These are phyloP conservation scores for Rhynchosporium secalis DNA, from an alignment of 2,329 filamentous ascomycete species.

Conservation along the genomic window DNA sequence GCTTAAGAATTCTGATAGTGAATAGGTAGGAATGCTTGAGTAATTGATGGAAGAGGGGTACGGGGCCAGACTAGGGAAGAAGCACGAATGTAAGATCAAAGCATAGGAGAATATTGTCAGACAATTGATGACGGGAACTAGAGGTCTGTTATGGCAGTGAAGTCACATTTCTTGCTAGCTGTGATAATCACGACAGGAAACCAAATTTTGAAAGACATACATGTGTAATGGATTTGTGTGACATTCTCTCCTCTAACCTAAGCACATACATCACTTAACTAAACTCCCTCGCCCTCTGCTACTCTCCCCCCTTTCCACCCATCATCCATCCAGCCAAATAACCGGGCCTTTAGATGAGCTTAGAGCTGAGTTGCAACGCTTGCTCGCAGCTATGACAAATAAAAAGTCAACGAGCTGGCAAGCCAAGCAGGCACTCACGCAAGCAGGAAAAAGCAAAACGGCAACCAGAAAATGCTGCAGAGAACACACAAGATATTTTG, in stretches of 20 bases:
- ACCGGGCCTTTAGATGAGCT: too few relatives aligned
- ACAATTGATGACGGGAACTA: too few relatives aligned
- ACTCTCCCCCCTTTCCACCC: not conserved
- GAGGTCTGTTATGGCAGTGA: too few relatives aligned
- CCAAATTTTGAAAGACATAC: not conserved
- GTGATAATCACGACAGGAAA: not conserved
- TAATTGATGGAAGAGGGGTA: too few relatives aligned
- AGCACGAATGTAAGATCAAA: too few relatives aligned
- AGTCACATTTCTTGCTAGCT: not conserved
- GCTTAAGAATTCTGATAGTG: too few relatives aligned
- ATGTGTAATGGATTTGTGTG: conserved; percentile 2
- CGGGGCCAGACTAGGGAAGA: too few relatives aligned
- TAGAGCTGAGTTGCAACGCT: too few relatives aligned
- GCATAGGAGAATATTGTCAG: too few relatives aligned
- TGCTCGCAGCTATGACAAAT: too few relatives aligned
- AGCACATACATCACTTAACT: conserved; percentile 3
- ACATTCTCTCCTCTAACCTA: not conserved
- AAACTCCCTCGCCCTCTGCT: not conserved
- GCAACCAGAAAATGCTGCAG: conserved; percentile 8
- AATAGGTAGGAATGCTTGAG: too few relatives aligned
- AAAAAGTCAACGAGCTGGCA: too few relatives aligned
- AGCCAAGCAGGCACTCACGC: not conserved
- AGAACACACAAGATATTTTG: not conserved
- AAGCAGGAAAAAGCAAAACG: not conserved
- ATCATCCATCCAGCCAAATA: not conserved